Base-by-base conservation (phyloP, 345 rosid species). In the Salix udensis region DNA sequence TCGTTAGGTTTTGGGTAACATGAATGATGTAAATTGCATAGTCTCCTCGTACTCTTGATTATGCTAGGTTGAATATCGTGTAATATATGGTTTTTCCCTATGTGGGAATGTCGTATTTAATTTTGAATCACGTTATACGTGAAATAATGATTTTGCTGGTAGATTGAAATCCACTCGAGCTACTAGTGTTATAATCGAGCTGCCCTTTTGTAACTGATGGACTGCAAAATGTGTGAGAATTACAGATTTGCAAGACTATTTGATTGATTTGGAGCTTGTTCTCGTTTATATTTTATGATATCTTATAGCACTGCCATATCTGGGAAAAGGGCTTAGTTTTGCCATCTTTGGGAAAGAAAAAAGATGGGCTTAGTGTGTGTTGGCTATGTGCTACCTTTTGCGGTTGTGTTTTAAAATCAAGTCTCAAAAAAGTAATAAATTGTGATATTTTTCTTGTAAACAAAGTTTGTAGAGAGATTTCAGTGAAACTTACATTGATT, bases 51-150 rank as follows among this genome's bases (percentile, higher is more conserved):
- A 8, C 28, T 23, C 55, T 72, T 73, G 50, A 77, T 69, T 67
- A 70, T 75, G 62, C 61, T 79, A 80, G 85, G 78, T 58, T 81
- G 80, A 80, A 84, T 68, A 75, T 72, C 70, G 39, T 61, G 82
- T 80, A 75, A 78, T 68, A 31, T 70, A 67, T 74, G 74, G 44
- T 34, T 39, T 77, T 72, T 1, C 70, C 79, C 77, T 8, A 13
- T 0, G 39, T 9, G 79, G 81, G 60, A 79, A 76, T 65, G 8
- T 73, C 79, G 40, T 42, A 60, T 81, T 81, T 84, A 79, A 84
- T 76, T 81, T 74, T 79, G 81, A 72, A 76, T 76, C 81, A 76
- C 83, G 71, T 71, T 68, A n/a, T 61, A 71, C 67, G 62, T 21
- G 50, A 39, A 72, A 78, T 78, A 68, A 68, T 72, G 74, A 75